Base-by-base conservation (phyloP, 257 asterid species). In the Cordia subcordata region DNA sequence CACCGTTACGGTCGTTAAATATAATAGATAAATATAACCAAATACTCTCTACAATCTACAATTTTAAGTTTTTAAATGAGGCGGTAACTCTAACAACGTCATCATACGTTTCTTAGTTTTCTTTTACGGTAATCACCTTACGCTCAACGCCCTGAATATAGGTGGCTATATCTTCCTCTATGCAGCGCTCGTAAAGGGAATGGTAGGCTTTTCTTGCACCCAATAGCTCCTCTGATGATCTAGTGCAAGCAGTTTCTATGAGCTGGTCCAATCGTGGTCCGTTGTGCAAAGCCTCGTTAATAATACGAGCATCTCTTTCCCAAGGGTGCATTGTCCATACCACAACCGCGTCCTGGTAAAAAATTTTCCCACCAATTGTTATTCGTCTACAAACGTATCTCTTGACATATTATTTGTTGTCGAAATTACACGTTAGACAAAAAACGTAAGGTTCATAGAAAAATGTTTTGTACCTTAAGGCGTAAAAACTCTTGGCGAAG, bases 201-300 rank as follows among this genome's bases (percentile, higher is more conserved):
- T 87, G 98, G 21, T 90, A 90, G 18, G 98, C 98, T 61, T 64
- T 77, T 33, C 98, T 65, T 12, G 96, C 95, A 3, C 98, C 96
- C 68, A 90, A 50, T 11, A 90, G 69, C 65, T 90, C 87, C 0
- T 85, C 89, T 0, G 98, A 64, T 0, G 94, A 79, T 63, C 98
- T 74, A 0, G 95, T 83, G 16, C 94, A 78, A 3, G 96, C 91
- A 8, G 85, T 69, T 70, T 90, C 98, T 0, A 87, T 59, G 5
- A 90, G 72, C 23, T 81, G 72, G 9, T 54, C 58, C 42, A 65
- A 62, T 38, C 72, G 84, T 50, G 84, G 72, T 8, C 80, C 83
- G 49, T 62, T 79, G 44, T 68, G 19, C 54, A 85, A 51, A 5
- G 89, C 72, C 67, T 87, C 95, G 38, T 74, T 83, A 63, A 82